These are phyloP conservation scores for Candida hispaniensis DNA, from an alignment of 805 yeast genomes.

Conservation along the genomic window DNA sequence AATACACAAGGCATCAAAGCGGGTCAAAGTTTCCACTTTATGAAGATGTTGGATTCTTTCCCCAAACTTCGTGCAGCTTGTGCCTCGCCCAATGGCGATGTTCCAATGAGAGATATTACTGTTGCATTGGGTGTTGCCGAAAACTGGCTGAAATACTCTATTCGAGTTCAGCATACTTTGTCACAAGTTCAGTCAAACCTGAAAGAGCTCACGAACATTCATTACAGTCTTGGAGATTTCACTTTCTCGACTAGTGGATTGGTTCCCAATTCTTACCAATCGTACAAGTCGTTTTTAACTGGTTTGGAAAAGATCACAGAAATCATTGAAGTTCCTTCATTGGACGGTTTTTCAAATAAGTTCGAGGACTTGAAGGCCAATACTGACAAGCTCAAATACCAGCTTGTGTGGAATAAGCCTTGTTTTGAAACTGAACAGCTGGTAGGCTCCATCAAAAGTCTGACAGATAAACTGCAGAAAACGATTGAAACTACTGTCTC, in stretches of 20 bases:
- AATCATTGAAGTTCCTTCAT: conserved; percentile 40
- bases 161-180: no score
- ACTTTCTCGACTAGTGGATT: no score
- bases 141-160: conserved; percentile 8
- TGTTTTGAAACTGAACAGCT: neutral
- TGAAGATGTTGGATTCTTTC: conserved; percentile 61
- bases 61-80: conserved; percentile 68
- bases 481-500: no score
- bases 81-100: conserved; percentile 52
- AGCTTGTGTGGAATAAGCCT: conserved; percentile 12
- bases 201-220: conserved; percentile 53
- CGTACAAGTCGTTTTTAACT: no score
- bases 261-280: no score
- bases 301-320: conserved; percentile 31
- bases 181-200: conserved; percentile 47
- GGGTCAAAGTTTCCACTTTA: no score
- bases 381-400: conserved; percentile 1
- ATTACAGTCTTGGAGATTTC: no score
- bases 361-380: neutral
- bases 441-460: neutral
- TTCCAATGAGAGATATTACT: conserved; percentile 37
- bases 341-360: conserved; percentile 3
- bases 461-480: neutral
- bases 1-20: conserved; percentile 32
- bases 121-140: conserved; percentile 13